Percentiles rank a stretch among this genome's conserved stretches.
These are phyloP conservation scores for Lactarius indigo DNA, from an alignment of 768 basidiomycete genomes.

Conservation along the genomic window DNA sequence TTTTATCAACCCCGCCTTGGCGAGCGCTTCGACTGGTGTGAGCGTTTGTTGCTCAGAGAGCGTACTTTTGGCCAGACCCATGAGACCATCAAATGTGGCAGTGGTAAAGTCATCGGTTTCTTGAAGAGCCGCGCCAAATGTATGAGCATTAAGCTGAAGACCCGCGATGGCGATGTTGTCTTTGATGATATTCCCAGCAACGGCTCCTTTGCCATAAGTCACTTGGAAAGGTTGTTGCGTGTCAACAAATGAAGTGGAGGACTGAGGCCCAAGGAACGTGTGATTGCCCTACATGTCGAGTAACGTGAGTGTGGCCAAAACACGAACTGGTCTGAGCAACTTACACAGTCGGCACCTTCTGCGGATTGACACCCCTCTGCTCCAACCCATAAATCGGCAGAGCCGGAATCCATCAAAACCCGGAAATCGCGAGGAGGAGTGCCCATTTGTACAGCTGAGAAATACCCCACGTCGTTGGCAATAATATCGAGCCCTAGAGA, in stretches of 20 bases:
- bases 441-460: slow-evolving; percentile 42
- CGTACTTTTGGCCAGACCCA: slow-evolving; percentile 69
- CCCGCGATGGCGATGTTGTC: slow-evolving; percentile 67
- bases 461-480: slow-evolving; percentile 53
- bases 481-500: slow-evolving; percentile 71
- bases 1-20: slow-evolving; percentile 50
- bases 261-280: slow-evolving; percentile 56
- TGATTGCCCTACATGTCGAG: slow-evolving; percentile 51
- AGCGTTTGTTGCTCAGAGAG: slow-evolving; percentile 61
- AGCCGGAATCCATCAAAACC: slow-evolving; percentile 47
- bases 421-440: slow-evolving; percentile 42
- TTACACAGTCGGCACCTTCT: slow-evolving; percentile 39
- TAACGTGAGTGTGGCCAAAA: neutral
- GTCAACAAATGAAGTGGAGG: slow-evolving; percentile 61
- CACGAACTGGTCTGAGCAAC: slow-evolving; percentile 21
- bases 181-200: slow-evolving; percentile 58
- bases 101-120: slow-evolving; percentile 63
- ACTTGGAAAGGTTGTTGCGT: slow-evolving; percentile 51
- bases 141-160: slow-evolving; percentile 51
- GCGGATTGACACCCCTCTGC: slow-evolving; percentile 34
- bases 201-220: slow-evolving; percentile 66
- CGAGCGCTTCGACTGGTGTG: slow-evolving; percentile 74
- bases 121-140: slow-evolving; percentile 59
- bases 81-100: slow-evolving; percentile 63
- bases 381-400: slow-evolving; percentile 45